Conservation (phyloP, 192 early-diverging fungal species). For the Rhizoclosmatium globosum region DNA sequence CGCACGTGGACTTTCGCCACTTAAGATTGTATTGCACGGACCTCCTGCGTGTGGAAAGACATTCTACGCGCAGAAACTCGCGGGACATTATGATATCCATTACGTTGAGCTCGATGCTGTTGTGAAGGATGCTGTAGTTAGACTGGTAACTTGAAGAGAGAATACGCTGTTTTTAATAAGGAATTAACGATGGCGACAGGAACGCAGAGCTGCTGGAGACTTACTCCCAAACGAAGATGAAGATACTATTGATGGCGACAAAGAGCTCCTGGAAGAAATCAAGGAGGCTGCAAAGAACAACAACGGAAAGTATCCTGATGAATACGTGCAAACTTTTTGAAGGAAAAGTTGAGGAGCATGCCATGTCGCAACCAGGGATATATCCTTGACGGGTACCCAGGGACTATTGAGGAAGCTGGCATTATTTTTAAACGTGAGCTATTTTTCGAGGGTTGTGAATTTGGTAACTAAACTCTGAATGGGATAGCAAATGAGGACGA, state of each 20-base stretch:
- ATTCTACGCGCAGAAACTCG: slow-evolving; percentile 53
- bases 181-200: slow-evolving; percentile 34
- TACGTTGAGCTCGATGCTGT: slow-evolving; percentile 56
- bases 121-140: slow-evolving; percentile 55
- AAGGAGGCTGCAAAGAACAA: slow-evolving; percentile 55
- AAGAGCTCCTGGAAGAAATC: slow-evolving; percentile 64
- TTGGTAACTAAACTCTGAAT: neutral
- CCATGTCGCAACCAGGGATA: slow-evolving; percentile 71
- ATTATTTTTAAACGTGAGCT: slow-evolving; percentile 58
- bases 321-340: slow-evolving; percentile 59
- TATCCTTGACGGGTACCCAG: slow-evolving; percentile 66
- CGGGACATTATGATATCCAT: slow-evolving; percentile 64
- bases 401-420: slow-evolving; percentile 52
- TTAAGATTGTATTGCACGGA: slow-evolving; percentile 64
- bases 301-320: slow-evolving; percentile 55
- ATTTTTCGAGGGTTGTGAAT: neutral
- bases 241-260: slow-evolving; percentile 60
- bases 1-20: slow-evolving; percentile 61
- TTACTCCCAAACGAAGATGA: slow-evolving; percentile 44
- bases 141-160: slow-evolving; percentile 43
- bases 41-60: slow-evolving; percentile 68
- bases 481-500: slow-evolving; percentile 56
- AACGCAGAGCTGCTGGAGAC: slow-evolving; percentile 45
- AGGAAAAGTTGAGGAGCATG: slow-evolving; percentile 65
- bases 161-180: neutral